These are phyloP conservation scores for Aureobasidium sp. DNA, from an alignment of 2,329 filamentous ascomycete species.

Conservation along the genomic window DNA sequence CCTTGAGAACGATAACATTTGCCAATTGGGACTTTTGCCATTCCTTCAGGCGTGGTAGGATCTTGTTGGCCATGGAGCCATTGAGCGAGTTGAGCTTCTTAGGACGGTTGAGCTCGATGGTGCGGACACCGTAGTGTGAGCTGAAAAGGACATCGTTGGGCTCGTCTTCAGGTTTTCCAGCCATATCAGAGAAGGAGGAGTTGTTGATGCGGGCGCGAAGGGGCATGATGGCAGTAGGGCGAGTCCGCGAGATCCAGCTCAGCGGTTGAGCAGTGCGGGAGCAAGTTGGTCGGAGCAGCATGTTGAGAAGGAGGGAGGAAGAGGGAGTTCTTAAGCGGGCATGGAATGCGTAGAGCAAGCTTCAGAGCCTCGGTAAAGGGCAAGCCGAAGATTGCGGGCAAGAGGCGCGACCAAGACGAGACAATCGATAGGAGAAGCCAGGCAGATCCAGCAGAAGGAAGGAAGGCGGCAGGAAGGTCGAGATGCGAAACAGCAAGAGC, in stretches of 20 bases:
- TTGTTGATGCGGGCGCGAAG: constrained; percentile 55
- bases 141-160: constrained; percentile 89
- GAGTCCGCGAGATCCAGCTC: constrained; percentile 22
- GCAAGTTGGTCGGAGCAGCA: constrained; percentile 40
- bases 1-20: constrained; percentile 88
- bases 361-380: constrained; percentile 15
- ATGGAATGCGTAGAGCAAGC: constrained; percentile 11
- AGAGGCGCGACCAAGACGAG: neutral
- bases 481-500: neutral
- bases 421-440: neutral
- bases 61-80: constrained; percentile 92
- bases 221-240: constrained; percentile 54
- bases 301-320: constrained; percentile 25
- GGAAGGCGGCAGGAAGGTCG: neutral
- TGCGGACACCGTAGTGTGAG: constrained; percentile 80
- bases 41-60: constrained; percentile 75
- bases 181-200: constrained; percentile 24
- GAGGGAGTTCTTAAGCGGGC: constrained; percentile 7
- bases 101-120: constrained; percentile 89
- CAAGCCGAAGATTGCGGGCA: constrained; percentile 6
- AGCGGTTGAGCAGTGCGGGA: constrained; percentile 34
- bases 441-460: neutral
- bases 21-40: constrained; percentile 94
- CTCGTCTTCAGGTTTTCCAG: constrained; percentile 55
- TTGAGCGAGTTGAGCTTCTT: constrained; percentile 88